Conservation (phyloP, 768 basidiomycete genomes). For the Boletus tomentosulus region DNA sequence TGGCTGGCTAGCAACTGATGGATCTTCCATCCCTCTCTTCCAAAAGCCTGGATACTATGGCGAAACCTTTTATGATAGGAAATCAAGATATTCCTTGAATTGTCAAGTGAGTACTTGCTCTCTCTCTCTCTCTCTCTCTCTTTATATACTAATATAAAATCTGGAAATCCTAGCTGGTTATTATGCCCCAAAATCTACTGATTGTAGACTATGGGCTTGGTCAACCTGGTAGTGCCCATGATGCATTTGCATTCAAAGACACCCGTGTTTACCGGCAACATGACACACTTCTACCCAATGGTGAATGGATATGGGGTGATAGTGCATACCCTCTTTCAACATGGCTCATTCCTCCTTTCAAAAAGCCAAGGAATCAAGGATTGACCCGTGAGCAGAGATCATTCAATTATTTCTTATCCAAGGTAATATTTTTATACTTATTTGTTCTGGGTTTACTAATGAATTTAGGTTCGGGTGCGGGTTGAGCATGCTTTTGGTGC, state of each 20-base stretch:
- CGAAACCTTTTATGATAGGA: slow-evolving; percentile 14
- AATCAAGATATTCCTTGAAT: slow-evolving; percentile 21
- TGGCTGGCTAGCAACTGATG: neutral
- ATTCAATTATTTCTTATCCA: neutral
- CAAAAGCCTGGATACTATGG: slow-evolving; percentile 7
- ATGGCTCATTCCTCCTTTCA: neutral
- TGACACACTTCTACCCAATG: neutral
- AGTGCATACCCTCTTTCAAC: neutral
- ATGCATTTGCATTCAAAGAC: neutral
- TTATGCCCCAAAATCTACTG: neutral
- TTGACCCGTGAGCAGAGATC: neutral
- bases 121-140: too few species aligned
- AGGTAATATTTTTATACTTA: too few species aligned
- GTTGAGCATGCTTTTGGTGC: slow-evolving; percentile 4
- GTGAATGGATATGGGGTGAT: neutral
- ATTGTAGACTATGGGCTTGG: slow-evolving; percentile 3
- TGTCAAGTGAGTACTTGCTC: slow-evolving; percentile 19
- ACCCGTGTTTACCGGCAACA: neutral
- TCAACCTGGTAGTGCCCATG: neutral
- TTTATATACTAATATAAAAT: too few species aligned
- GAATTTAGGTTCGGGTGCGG: neutral
- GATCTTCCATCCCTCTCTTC: neutral
- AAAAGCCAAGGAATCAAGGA: neutral
- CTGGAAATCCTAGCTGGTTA: neutral
- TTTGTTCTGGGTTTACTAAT: too few species aligned